Evolutionary conservation across 2,329 filamentous ascomycete genomes (phyloP).

Genomic region (Thelonectria blattea): DNA sequence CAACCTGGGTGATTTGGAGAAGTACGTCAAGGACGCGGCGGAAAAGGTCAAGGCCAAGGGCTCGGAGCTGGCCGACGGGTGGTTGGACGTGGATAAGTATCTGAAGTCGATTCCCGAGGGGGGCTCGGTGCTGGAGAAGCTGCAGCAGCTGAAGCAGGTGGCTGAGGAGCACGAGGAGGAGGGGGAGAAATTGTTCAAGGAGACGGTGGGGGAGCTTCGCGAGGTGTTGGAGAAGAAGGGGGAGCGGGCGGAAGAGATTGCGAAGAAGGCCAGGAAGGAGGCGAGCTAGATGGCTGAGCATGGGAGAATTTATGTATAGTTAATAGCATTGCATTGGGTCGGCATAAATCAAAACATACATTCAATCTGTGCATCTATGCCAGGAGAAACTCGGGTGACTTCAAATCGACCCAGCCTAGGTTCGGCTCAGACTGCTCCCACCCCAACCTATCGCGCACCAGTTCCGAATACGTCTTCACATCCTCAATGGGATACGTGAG

Average conservation of each 20-base stretch:
- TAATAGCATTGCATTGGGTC: not conserved
- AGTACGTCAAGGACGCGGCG: slow-evolving; percentile 42
- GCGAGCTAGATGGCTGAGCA: slow-evolving; percentile 41
- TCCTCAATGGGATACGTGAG: slow-evolving; percentile 46
- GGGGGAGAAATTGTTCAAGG: slow-evolving; percentile 71
- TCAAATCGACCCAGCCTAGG: slow-evolving; percentile 48
- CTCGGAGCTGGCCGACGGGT: slow-evolving; percentile 44
- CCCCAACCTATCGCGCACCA: slow-evolving; percentile 45
- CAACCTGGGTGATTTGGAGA: slow-evolving; percentile 54
- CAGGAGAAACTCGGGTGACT: slow-evolving; percentile 41
- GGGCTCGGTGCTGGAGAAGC: slow-evolving; percentile 67
- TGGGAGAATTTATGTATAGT: not conserved
- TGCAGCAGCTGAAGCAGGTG: slow-evolving; percentile 68
- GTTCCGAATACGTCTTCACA: slow-evolving; percentile 44
- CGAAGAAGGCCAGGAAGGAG: slow-evolving; percentile 59
- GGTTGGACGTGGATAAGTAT: slow-evolving; percentile 64
- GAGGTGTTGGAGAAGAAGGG: slow-evolving; percentile 67
- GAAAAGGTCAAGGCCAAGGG: slow-evolving; percentile 55
- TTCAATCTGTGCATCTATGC: not conserved
- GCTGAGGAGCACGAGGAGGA: slow-evolving; percentile 72
- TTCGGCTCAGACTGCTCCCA: slow-evolving; percentile 50
- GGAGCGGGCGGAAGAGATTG: slow-evolving; percentile 63
- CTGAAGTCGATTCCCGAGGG: slow-evolving; percentile 70
- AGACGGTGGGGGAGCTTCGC: slow-evolving; percentile 70
- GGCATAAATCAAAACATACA: no score